Conservation (phyloP, 768 basidiomycete genomes). For the Boletellus sp. region DNA sequence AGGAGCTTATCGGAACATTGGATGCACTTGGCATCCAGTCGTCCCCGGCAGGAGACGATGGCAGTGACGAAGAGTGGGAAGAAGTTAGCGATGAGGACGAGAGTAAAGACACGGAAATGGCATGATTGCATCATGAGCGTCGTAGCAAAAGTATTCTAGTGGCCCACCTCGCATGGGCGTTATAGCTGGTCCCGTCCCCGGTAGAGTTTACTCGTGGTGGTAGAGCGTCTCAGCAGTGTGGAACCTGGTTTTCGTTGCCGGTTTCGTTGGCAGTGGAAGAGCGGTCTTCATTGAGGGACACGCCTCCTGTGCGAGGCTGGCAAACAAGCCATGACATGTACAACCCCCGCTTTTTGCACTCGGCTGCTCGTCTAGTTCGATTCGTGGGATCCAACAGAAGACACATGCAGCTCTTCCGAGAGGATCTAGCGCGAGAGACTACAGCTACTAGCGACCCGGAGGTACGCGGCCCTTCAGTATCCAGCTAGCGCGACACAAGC, state of each 20-base stretch:
- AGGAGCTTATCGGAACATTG: constrained; percentile 67
- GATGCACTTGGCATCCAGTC: constrained; percentile 63
- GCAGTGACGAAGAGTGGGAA: constrained; percentile 50
- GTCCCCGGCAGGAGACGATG: constrained; percentile 50
- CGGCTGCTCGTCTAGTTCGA: too few species aligned
- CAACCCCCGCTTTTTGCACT: background rate
- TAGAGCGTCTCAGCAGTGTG: too few species aligned
- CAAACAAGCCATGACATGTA: background rate
- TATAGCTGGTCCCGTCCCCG: too few species aligned
- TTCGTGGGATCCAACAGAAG: background rate
- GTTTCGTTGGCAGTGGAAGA: too few species aligned
- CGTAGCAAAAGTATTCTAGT: constrained; percentile 9
- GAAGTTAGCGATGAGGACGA: constrained; percentile 57
- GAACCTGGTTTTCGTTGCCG: too few species aligned
- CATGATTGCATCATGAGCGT: constrained; percentile 22
- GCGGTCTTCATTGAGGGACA: too few species aligned
- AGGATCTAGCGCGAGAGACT: background rate
- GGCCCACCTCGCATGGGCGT: background rate
- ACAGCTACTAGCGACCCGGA: background rate
- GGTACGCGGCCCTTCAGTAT: constrained; percentile 8
- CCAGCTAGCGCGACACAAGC: background rate
- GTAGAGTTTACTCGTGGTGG: too few species aligned
- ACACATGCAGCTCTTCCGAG: constrained; percentile 14
- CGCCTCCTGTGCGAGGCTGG: background rate
- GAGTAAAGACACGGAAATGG: constrained; percentile 57